Evolutionary conservation across 441 rosid species (phyloP), one percentile per base, ranked within the genome.

Genomic region (Hura crepitans): DNA sequence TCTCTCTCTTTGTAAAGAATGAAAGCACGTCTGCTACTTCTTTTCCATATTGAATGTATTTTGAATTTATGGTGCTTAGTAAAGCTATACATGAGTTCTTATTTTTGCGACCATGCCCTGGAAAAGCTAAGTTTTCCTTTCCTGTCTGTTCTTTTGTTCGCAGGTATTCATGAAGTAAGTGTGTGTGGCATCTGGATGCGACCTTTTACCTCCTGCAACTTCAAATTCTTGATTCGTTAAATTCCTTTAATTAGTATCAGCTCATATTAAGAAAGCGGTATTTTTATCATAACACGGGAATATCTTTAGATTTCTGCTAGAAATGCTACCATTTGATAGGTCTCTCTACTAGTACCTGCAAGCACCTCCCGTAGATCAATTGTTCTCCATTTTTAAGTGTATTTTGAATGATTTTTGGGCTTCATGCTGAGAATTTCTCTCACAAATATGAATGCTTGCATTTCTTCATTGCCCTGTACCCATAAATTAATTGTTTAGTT

Each of bases 141-240:
- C 54, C n/a, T 20, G 49, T 12, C 15, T 74, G 22, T 63, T 9
- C 60, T 54, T 42, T 7, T 66, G 27, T 81, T 72, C 81, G 82
- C 86, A 94, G 99, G 97, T 68, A 94, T 94, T 80, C 97, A 94
- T 70, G 99, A 94, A 92, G 99, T 94, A 89, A 90, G 97, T 85
- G 71, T 85, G 71, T 60, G 69, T 74, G 59, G 80, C 69, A 51
- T 50, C 33, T 71, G 72, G 72, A 53, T 49, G 28, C 69, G 8
- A 46, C 51, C 39, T 66, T 39, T 39, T 64, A 60, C 31, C 20
- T 45, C 28, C 25, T 64, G 59, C 70, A 63, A 33, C 50, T 65
- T 50, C 53, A 6, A 20, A 9, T 20, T 30, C 42, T 10, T 49
- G 27, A 13, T 47, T 33, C 68, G 20, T 20, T 22, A 13, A 25